phyloP scores from a whole-genome alignment of 2,329 filamentous ascomycete genomes.

The Gaeumannomyces tritici region DNA sequence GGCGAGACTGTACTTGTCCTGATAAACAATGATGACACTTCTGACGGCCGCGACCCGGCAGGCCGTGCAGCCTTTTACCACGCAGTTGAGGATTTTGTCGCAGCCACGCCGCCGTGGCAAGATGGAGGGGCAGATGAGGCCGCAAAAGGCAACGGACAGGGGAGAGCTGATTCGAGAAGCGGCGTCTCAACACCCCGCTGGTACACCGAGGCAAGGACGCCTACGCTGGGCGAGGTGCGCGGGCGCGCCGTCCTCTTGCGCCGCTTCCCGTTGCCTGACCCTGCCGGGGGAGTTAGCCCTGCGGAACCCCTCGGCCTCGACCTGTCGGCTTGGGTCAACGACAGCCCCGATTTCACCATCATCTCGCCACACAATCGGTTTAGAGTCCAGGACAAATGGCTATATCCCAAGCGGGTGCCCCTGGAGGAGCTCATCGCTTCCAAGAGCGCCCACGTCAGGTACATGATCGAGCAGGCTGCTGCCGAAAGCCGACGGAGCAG shows the following conservation, averaged over 20 bases:
- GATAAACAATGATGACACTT: slow-evolving; percentile 58
- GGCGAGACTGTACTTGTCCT: slow-evolving; percentile 56
- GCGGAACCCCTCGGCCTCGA: slow-evolving; percentile 24
- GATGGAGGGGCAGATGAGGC: slow-evolving; percentile 11
- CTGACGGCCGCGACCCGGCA: slow-evolving; percentile 35
- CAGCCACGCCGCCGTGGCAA: slow-evolving; percentile 21
- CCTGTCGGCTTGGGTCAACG: slow-evolving; percentile 49
- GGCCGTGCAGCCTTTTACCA: slow-evolving; percentile 23
- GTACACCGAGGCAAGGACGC: slow-evolving; percentile 51
- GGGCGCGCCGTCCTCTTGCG: slow-evolving; percentile 60
- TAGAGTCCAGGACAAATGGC: slow-evolving; percentile 38
- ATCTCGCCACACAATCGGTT: slow-evolving; percentile 24
- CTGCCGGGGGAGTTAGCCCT: slow-evolving; percentile 1
- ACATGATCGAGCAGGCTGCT: slow-evolving; percentile 24
- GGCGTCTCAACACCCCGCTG: slow-evolving; percentile 32
- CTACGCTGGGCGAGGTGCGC: slow-evolving; percentile 50
- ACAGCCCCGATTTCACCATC: slow-evolving; percentile 49
- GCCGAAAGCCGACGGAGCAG: slow-evolving; percentile 8
- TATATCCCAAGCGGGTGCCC: slow-evolving; percentile 24
- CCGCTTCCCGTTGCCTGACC: slow-evolving; percentile 29
- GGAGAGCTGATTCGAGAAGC: not conserved
- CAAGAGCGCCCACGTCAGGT: slow-evolving; percentile 27
- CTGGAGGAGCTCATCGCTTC: slow-evolving; percentile 26
- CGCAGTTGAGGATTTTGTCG: slow-evolving; percentile 45
- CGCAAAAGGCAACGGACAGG: not conserved